A percentile compares a stretch with the other conserved stretches of the same genome.
Evolutionary conservation across 371 early-diverging fungal genomes (phyloP).

Genomic region (Smittium culicis): DNA sequence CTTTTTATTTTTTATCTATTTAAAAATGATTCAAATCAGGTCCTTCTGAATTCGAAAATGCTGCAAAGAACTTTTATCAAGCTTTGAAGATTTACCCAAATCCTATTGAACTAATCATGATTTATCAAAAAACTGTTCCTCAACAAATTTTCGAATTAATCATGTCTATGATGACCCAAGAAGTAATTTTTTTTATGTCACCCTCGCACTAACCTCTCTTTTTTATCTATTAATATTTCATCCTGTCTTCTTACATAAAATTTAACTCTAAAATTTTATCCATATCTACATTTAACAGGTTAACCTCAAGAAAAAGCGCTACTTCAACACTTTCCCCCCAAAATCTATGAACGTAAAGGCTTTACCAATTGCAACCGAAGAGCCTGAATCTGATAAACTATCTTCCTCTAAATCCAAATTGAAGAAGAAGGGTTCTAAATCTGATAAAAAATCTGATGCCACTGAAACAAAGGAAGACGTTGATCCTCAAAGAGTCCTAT

Average conservation of each 20-base stretch:
- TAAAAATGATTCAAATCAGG: too few species aligned
- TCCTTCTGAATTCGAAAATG: conserved; percentile 51
- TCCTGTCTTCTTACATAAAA: too few species aligned
- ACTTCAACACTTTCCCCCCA: conserved; percentile 69
- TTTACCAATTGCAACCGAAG: conserved; percentile 36
- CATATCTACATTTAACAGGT: too few species aligned
- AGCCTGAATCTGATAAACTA: conserved; percentile 15
- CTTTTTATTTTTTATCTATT: neutral
- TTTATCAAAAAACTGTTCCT: conserved; percentile 81
- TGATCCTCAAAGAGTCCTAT: conserved; percentile 37
- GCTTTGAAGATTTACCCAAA: conserved; percentile 87
- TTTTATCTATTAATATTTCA: too few species aligned
- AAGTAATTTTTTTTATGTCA: conserved; percentile 40
- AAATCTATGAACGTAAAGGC: conserved; percentile 53
- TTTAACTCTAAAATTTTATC: too few species aligned
- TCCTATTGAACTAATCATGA: conserved; percentile 82
- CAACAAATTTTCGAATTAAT: conserved; percentile 66
- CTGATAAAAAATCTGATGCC: neutral
- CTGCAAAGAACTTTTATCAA: conserved; percentile 73
- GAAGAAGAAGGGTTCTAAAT: conserved; percentile 29
- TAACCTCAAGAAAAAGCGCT: conserved; percentile 39
- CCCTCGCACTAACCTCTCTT: too few species aligned
- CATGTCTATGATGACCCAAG: conserved; percentile 71
- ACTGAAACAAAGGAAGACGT: conserved; percentile 19
- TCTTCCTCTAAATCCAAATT: too few species aligned